Conservation (phyloP, 352 stramenopile genomes). For the Phytopythium kandeliae region DNA sequence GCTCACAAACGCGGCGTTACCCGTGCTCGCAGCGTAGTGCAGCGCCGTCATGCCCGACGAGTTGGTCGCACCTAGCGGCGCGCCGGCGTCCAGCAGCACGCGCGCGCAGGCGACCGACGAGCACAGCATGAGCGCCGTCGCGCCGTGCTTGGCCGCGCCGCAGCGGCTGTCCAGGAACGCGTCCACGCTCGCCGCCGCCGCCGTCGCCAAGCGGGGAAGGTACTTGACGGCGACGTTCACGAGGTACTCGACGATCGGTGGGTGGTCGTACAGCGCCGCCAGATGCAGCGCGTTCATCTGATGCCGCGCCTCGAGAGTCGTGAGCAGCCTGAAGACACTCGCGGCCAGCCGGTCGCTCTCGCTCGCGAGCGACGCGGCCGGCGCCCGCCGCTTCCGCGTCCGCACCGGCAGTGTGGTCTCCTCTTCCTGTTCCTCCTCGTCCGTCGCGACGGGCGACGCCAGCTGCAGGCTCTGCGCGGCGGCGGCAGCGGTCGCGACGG, state of each 20-base stretch:
- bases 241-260: constrained; percentile 52
- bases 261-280: constrained; percentile 73
- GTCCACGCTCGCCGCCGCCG: constrained; percentile 11
- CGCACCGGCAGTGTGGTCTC: background rate
- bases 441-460: constrained; percentile 2
- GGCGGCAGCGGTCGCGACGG: constrained; percentile 25
- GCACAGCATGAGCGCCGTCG: constrained; percentile 71
- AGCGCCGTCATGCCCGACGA: constrained; percentile 77
- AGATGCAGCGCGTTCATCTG: constrained; percentile 75
- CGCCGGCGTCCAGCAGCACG: constrained; percentile 51
- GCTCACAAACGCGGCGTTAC: constrained; percentile 69
- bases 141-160: constrained; percentile 62
- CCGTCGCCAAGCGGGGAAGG: constrained; percentile 10
- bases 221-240: constrained; percentile 39
- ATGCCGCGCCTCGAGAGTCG: constrained; percentile 54
- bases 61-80: constrained; percentile 44
- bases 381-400: background rate
- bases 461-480: constrained; percentile 11
- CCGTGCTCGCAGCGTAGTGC: constrained; percentile 76
- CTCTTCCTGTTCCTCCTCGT: constrained; percentile 13
- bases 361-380: background rate
- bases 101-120: constrained; percentile 59
- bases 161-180: constrained; percentile 47
- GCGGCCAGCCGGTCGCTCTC: constrained; percentile 13
- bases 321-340: constrained; percentile 49